Percentiles rank a stretch among this genome's conserved stretches.
Conservation (phyloP, 2,329 filamentous ascomycete genomes). For the Epicoccum sorghinum region DNA sequence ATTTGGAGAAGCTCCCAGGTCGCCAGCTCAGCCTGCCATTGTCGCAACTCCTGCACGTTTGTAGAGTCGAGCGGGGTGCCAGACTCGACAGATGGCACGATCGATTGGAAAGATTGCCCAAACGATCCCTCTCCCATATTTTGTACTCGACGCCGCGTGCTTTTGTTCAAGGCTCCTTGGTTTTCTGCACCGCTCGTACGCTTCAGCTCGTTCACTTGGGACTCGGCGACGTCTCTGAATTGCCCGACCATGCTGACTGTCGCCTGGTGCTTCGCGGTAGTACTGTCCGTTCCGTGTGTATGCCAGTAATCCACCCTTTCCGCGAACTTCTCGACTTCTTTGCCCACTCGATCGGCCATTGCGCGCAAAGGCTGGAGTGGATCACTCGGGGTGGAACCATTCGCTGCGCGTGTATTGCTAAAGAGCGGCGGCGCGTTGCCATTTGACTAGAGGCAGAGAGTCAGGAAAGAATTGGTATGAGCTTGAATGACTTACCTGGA, state of each 20-base stretch:
- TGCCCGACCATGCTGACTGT: slow-evolving; percentile 47
- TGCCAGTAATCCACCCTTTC: slow-evolving; percentile 77
- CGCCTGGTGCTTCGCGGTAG: slow-evolving; percentile 60
- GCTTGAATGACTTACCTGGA: slow-evolving; percentile 30
- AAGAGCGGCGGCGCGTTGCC: slow-evolving; percentile 20
- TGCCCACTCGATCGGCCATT: slow-evolving; percentile 71
- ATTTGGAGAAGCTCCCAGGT: slow-evolving; percentile 87
- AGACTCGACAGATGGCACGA: slow-evolving; percentile 24
- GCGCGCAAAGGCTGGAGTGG: slow-evolving; percentile 66
- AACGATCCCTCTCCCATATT: slow-evolving; percentile 33
- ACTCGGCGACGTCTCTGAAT: slow-evolving; percentile 59
- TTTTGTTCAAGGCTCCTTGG: slow-evolving; percentile 38
- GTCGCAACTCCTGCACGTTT: slow-evolving; percentile 59
- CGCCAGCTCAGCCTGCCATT: slow-evolving; percentile 82
- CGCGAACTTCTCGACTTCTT: slow-evolving; percentile 87
- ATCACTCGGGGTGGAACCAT: slow-evolving; percentile 39
- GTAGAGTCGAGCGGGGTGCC: slow-evolving; percentile 33
- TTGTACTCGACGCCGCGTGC: slow-evolving; percentile 41
- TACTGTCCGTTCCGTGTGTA: slow-evolving; percentile 34
- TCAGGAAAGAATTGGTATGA: background rate
- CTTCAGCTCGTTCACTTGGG: slow-evolving; percentile 55
- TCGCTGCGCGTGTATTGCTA: slow-evolving; percentile 21
- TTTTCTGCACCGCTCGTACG: slow-evolving; percentile 50
- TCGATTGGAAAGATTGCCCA: slow-evolving; percentile 26
- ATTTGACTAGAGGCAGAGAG: slow-evolving; percentile 13